Evolutionary conservation across 2,329 filamentous ascomycete genomes (phyloP).

Genomic region (Elsinoe ampelina): DNA sequence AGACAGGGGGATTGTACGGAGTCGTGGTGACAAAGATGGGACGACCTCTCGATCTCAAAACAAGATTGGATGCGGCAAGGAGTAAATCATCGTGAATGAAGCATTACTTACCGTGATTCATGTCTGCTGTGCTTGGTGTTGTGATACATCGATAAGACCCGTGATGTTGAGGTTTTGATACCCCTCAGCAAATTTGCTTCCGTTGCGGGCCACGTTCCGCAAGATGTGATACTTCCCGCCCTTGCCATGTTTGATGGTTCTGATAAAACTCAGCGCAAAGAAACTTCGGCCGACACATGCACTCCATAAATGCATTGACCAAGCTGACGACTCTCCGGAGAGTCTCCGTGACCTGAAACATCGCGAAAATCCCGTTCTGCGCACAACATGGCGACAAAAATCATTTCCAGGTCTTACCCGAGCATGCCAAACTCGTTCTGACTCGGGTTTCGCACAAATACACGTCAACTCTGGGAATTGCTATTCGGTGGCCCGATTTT

Average conservation of each 20-base stretch:
- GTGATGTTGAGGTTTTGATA: neutral
- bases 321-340: neutral
- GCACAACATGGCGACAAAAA: neutral
- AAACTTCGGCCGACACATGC: neutral
- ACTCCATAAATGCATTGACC: neutral
- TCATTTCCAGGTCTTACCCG: neutral
- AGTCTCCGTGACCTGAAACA: neutral
- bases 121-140: neutral
- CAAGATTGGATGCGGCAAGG: conserved; percentile 18
- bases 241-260: conserved; percentile 5
- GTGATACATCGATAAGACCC: neutral
- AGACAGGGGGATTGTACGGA: conserved; percentile 32
- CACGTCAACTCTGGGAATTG: too few species aligned
- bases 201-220: neutral
- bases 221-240: neutral
- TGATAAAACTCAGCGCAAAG: neutral
- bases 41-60: conserved; percentile 23
- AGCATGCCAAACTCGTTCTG: neutral
- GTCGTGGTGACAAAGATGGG: conserved; percentile 32
- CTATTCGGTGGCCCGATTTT: too few species aligned
- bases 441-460: neutral
- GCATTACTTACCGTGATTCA: neutral
- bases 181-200: too few species aligned
- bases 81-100: neutral
- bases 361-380: neutral